phyloP scores from a whole-genome alignment of 129 eudicot species.

The Gnaphalium uliginosum region DNA sequence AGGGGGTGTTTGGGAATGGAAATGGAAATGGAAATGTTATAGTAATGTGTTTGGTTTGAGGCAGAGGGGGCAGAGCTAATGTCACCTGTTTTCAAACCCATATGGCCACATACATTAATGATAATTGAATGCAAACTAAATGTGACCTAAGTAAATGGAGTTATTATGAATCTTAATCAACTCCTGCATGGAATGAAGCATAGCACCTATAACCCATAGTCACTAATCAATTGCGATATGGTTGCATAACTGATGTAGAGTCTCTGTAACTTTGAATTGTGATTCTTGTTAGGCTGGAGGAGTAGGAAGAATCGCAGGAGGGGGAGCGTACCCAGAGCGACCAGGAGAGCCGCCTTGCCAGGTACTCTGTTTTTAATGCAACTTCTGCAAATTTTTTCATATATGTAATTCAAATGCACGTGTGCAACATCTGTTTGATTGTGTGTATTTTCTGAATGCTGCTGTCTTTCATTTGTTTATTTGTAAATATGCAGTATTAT shows the following conservation, averaged over 20 bases:
- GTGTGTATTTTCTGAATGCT: conserved; percentile 13
- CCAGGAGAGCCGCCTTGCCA: conserved; percentile 86
- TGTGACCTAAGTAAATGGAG: background rate
- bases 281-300: conserved; percentile 46
- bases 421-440: conserved; percentile 4
- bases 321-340: conserved; percentile 80
- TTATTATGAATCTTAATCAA: background rate
- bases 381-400: background rate
- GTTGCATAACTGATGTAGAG: background rate
- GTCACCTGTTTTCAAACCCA: background rate
- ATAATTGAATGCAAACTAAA: too few species aligned
- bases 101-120: background rate
- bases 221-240: background rate
- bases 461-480: conserved; percentile 10
- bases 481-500: conserved; percentile 63
- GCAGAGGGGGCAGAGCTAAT: background rate
- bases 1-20: background rate
- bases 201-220: conserved; percentile 6
- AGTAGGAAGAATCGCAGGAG: conserved; percentile 51
- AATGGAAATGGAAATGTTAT: background rate
- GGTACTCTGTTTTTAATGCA: conserved; percentile 44
- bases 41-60: background rate
- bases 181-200: conserved; percentile 11
- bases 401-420: background rate
- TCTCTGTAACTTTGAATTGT: conserved; percentile 10